These are phyloP conservation scores for Bruguiera hainesii DNA, from an alignment of 441 rosid species.

Conservation along the genomic window DNA sequence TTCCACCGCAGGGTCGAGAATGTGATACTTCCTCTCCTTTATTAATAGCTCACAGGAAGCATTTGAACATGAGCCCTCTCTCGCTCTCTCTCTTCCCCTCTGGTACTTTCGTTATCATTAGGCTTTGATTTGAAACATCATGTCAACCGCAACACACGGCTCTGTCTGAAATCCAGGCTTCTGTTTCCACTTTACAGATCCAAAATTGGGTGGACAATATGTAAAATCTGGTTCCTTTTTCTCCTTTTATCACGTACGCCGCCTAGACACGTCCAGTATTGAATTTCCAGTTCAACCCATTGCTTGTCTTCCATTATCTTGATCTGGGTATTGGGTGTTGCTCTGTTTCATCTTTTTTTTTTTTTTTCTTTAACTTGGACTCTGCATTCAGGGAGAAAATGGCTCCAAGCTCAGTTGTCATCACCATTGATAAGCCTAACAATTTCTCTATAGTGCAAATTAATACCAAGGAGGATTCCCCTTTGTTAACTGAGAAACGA, in stretches of 20 bases:
- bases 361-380: neutral
- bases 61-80: conserved; percentile 21
- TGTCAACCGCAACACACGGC: conserved; percentile 25
- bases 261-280: conserved; percentile 19
- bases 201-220: conserved; percentile 21
- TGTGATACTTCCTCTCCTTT: conserved; percentile 29
- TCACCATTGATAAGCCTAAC: conserved; percentile 66
- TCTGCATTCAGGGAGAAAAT: conserved; percentile 18
- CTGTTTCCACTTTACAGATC: conserved; percentile 33
- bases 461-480: conserved; percentile 45
- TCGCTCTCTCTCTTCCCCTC: conserved; percentile 6
- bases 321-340: conserved; percentile 23
- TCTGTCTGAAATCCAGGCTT: conserved; percentile 22
- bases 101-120: neutral
- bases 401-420: conserved; percentile 69
- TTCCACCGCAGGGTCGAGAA: conserved; percentile 3
- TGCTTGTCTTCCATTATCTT: conserved; percentile 9
- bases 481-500: conserved; percentile 49
- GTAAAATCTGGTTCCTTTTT: conserved; percentile 11
- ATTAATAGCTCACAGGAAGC: conserved; percentile 32
- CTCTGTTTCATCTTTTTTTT: neutral
- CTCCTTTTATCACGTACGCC: conserved; percentile 16
- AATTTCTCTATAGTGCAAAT: conserved; percentile 43
- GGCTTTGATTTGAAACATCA: conserved; percentile 13
- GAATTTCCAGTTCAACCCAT: conserved; percentile 20